A percentile compares a stretch with the other conserved stretches of the same genome.
phyloP scores from a whole-genome alignment of 2,329 filamentous ascomycete species.

The Dothistroma septosporum region DNA sequence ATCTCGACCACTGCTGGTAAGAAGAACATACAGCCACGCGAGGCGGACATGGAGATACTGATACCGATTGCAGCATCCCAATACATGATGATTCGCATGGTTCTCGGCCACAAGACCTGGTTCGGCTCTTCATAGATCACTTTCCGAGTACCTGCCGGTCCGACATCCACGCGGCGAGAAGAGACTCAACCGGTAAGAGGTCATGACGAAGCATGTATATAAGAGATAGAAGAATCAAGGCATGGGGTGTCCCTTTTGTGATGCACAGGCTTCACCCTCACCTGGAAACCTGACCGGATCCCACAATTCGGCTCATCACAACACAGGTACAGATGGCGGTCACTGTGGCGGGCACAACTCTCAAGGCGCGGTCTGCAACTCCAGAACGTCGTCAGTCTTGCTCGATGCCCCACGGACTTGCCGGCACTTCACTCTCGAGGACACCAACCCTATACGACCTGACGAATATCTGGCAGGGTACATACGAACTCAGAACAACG shows the following conservation, averaged over 20 bases:
- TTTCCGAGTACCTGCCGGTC: background rate
- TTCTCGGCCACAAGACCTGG: conserved; percentile 76
- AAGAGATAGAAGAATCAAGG: conserved; percentile 5
- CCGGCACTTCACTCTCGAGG: no score
- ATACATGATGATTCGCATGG: conserved; percentile 71
- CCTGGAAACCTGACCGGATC: no score
- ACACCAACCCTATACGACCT: no score
- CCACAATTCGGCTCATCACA: no score
- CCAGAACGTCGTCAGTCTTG: no score
- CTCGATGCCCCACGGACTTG: no score
- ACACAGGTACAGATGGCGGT: no score
- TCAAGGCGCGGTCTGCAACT: no score
- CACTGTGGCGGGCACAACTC: no score
- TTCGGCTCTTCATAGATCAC: conserved; percentile 32
- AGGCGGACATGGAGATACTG: background rate
- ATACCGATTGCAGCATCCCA: conserved; percentile 42
- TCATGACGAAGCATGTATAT: conserved; percentile 7
- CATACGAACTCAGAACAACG: no score
- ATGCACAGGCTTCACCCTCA: background rate
- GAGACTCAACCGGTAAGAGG: background rate
- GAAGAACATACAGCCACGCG: conserved; percentile 32
- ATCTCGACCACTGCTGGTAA: conserved; percentile 49
- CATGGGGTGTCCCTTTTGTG: conserved; percentile 9
- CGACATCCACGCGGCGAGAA: background rate
- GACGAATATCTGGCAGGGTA: no score